Percentiles rank a stretch among this genome's conserved stretches.
Evolutionary conservation across 2,329 filamentous ascomycete species (phyloP).

Genomic region (Pseudocercospora pini-densiflorae): DNA sequence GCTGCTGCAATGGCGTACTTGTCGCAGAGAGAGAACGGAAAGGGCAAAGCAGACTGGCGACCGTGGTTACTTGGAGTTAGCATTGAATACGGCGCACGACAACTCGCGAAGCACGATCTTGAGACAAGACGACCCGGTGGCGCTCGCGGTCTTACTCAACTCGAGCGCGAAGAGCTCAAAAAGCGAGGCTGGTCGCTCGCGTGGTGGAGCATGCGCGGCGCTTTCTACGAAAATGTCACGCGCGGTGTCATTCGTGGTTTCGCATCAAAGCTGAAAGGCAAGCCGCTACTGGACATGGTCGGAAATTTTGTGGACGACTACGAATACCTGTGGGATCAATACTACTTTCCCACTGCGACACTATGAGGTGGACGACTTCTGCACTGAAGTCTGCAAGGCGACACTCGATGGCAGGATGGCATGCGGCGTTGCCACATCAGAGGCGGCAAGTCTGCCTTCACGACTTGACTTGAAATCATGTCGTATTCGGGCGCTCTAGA

Average conservation of each 20-base stretch:
- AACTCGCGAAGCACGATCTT: constrained; percentile 73
- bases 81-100: constrained; percentile 86
- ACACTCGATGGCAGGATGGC: too few species aligned
- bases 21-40: constrained; percentile 59
- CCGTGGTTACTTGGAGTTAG: constrained; percentile 88
- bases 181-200: constrained; percentile 87
- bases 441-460: too few species aligned
- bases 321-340: constrained; percentile 97
- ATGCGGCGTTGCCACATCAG: too few species aligned
- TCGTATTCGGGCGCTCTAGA: neutral
- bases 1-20: constrained; percentile 78
- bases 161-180: constrained; percentile 88
- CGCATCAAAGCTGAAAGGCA: constrained; percentile 71
- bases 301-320: constrained; percentile 92
- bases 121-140: constrained; percentile 68
- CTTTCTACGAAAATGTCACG: constrained; percentile 92
- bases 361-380: constrained; percentile 42
- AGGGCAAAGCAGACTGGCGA: constrained; percentile 80
- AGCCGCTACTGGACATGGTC: constrained; percentile 78
- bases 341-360: constrained; percentile 80
- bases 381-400: neutral
- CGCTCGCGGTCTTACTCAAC: constrained; percentile 74
- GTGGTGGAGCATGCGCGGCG: constrained; percentile 97
- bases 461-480: neutral
- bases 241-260: constrained; percentile 69